Evolutionary conservation across 1,139 yeast species (phyloP).

Genomic region (Debaryomycetaceae sp.): DNA sequence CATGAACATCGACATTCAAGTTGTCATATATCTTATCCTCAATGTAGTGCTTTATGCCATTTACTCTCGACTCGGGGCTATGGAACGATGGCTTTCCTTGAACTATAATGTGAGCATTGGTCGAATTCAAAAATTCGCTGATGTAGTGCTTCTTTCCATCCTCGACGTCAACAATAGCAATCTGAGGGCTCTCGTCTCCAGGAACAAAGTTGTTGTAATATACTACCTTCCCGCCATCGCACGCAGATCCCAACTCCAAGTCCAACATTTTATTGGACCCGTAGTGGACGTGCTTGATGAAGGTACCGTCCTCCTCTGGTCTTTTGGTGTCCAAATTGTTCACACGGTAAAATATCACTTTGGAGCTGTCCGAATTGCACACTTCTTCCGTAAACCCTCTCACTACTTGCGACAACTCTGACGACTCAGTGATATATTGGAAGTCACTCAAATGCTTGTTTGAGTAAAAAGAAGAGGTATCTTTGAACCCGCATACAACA

Average conservation of each 20-base stretch:
- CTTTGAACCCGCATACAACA: constrained; percentile 25
- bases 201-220: constrained; percentile 4
- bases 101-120: constrained; percentile 17
- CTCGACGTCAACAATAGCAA: constrained; percentile 23
- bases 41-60: constrained; percentile 18
- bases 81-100: constrained; percentile 32
- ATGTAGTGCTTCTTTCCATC: constrained; percentile 13
- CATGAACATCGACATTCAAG: constrained; percentile 17
- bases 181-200: constrained; percentile 6
- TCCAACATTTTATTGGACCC: constrained; percentile 20
- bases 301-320: constrained; percentile 11
- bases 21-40: constrained; percentile 18
- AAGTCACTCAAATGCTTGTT: constrained; percentile 10
- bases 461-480: constrained; percentile 28
- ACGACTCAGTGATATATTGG: constrained; percentile 19
- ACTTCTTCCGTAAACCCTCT: constrained; percentile 13
- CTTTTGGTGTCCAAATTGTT: constrained; percentile 11
- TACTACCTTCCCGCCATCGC: constrained; percentile 10
- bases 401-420: constrained; percentile 13
- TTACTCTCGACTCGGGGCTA: constrained; percentile 14
- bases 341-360: constrained; percentile 23
- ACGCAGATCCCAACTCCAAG: constrained; percentile 13
- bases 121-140: constrained; percentile 14
- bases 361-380: constrained; percentile 13
- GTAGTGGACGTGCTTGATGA: constrained; percentile 31